phyloP scores from a whole-genome alignment of 176 grass and related monocot species.

The Juncus inflexus region DNA sequence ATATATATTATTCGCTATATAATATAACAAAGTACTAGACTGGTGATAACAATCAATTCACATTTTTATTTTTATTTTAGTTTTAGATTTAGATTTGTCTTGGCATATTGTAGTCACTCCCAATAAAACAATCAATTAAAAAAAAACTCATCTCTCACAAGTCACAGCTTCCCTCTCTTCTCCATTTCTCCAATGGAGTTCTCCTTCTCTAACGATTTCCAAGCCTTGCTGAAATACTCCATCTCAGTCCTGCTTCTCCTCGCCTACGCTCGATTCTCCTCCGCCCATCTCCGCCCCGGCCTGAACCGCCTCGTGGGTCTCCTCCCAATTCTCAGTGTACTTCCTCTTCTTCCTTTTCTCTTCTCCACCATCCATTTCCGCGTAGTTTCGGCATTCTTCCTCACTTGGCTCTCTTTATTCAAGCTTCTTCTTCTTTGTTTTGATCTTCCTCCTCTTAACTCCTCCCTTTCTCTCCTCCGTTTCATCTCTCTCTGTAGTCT shows the following conservation, averaged over 20 bases:
- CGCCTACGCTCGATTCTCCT: conserved; percentile 41
- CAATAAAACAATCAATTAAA: too few relatives aligned
- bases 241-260: conserved; percentile 25
- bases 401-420: conserved; percentile 54
- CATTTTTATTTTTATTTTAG: too few relatives aligned
- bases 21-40: too few relatives aligned
- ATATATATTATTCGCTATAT: too few relatives aligned
- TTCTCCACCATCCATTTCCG: conserved; percentile 49
- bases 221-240: conserved; percentile 24
- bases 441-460: conserved; percentile 40
- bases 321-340: conserved; percentile 36
- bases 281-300: conserved; percentile 35
- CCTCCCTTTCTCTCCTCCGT: conserved; percentile 35
- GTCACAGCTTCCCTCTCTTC: too few relatives aligned
- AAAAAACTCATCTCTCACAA: too few relatives aligned
- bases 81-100: too few relatives aligned
- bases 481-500: conserved; percentile 36
- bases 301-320: conserved; percentile 36
- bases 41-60: too few relatives aligned
- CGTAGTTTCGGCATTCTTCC: conserved; percentile 56
- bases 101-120: too few relatives aligned
- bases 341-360: conserved; percentile 44
- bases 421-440: conserved; percentile 53
- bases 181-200: conserved; percentile 2
- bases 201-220: conserved; percentile 31